A percentile compares a stretch with the other conserved stretches of the same genome.
These are phyloP conservation scores for Curvularia verruculosa DNA, from an alignment of 2,329 filamentous ascomycete genomes.

Conservation along the genomic window DNA sequence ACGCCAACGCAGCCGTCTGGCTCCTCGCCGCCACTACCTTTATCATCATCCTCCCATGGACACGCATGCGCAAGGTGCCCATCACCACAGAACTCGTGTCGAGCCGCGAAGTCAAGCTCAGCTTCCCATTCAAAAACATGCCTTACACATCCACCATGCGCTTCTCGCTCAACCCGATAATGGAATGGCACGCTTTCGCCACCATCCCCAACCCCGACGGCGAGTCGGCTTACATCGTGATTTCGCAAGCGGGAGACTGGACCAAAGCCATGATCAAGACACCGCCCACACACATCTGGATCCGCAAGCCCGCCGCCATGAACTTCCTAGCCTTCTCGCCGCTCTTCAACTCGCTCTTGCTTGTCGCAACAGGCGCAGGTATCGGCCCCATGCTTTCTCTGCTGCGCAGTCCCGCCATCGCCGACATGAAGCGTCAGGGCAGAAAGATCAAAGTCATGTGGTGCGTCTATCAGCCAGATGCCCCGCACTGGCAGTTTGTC, in stretches of 20 bases:
- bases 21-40: conserved; percentile 68
- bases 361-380: conserved; percentile 33
- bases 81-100: conserved; percentile 72
- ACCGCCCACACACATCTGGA: conserved; percentile 23
- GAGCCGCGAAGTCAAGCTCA: conserved; percentile 71
- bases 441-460: conserved; percentile 24
- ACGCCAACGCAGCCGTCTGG: conserved; percentile 60
- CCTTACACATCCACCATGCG: conserved; percentile 32
- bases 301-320: conserved; percentile 22
- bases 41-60: conserved; percentile 75
- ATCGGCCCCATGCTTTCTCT: conserved; percentile 32
- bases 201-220: conserved; percentile 34
- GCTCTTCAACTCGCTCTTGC: conserved; percentile 27
- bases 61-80: conserved; percentile 69
- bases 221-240: conserved; percentile 28
- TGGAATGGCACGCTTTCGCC: conserved; percentile 49
- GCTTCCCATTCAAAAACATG: conserved; percentile 47
- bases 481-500: conserved; percentile 24
- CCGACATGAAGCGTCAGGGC: conserved; percentile 11
- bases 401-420: conserved; percentile 16
- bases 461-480: conserved; percentile 20
- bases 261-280: conserved; percentile 24
- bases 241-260: conserved; percentile 48
- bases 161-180: conserved; percentile 26
- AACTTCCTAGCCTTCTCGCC: conserved; percentile 31